Conservation (phyloP, 2,329 filamentous ascomycete species). For the Ophiostoma sp. region DNA sequence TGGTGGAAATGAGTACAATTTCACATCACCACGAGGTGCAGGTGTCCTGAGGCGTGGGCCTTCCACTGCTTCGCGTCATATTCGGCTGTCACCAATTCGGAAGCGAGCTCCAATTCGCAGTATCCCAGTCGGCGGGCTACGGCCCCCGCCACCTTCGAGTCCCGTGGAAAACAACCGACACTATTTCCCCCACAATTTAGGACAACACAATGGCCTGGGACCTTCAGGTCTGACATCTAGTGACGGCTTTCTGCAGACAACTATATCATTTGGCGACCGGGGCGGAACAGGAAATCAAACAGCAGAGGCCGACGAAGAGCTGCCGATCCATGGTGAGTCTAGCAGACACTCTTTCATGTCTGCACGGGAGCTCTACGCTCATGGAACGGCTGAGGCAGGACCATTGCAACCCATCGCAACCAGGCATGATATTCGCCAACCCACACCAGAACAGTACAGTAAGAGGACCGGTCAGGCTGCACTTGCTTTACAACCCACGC, state of each 20-base stretch:
- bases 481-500: background rate
- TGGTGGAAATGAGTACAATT: background rate
- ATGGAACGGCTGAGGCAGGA: background rate
- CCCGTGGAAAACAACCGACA: background rate
- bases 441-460: background rate
- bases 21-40: background rate
- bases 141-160: slow-evolving; percentile 27
- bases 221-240: slow-evolving; percentile 10
- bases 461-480: no score
- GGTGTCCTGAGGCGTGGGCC: background rate
- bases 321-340: background rate
- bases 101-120: background rate
- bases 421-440: background rate
- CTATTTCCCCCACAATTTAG: background rate
- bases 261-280: slow-evolving; percentile 22
- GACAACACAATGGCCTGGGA: background rate
- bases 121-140: background rate
- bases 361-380: background rate
- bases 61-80: background rate
- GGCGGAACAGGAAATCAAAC: no score
- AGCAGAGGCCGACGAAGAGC: background rate
- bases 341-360: background rate
- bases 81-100: background rate
- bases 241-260: slow-evolving; percentile 27
- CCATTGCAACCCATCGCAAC: background rate